phyloP scores from a whole-genome alignment of 192 early-diverging fungal species.

The Mortierella antarctica region DNA sequence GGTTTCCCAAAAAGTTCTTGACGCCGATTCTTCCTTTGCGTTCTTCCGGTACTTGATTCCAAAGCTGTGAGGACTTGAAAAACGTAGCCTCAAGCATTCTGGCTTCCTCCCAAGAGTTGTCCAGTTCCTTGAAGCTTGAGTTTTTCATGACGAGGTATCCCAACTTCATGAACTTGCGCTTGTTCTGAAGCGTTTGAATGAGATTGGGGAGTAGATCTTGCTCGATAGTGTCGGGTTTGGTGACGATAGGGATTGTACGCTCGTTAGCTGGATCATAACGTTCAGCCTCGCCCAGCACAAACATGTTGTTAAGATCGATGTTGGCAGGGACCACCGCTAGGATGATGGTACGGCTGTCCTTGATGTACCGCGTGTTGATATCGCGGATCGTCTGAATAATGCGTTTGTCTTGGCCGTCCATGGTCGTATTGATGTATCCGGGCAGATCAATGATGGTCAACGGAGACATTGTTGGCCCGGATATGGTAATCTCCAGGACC shows the following conservation, averaged over 20 bases:
- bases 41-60: slow-evolving; percentile 23
- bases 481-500: slow-evolving; percentile 47
- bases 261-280: slow-evolving; percentile 37
- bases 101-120: slow-evolving; percentile 36
- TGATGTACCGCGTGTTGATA: slow-evolving; percentile 42
- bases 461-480: slow-evolving; percentile 38
- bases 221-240: slow-evolving; percentile 43
- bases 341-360: slow-evolving; percentile 50
- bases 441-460: slow-evolving; percentile 46
- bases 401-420: slow-evolving; percentile 41
- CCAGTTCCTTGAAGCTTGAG: slow-evolving; percentile 37
- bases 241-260: slow-evolving; percentile 48
- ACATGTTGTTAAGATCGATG: slow-evolving; percentile 49
- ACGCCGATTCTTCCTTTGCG: slow-evolving; percentile 28
- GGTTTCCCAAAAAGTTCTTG: slow-evolving; percentile 26
- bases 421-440: slow-evolving; percentile 43
- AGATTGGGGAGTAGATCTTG: slow-evolving; percentile 33
- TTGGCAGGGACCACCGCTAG: slow-evolving; percentile 46
- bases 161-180: slow-evolving; percentile 37
- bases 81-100: slow-evolving; percentile 22
- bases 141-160: slow-evolving; percentile 50
- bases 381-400: slow-evolving; percentile 40
- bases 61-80: slow-evolving; percentile 32
- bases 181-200: slow-evolving; percentile 38
- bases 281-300: slow-evolving; percentile 45